Conservation (phyloP, 1,139 yeast genomes). For the Wickerhamiella pararugosa region DNA sequence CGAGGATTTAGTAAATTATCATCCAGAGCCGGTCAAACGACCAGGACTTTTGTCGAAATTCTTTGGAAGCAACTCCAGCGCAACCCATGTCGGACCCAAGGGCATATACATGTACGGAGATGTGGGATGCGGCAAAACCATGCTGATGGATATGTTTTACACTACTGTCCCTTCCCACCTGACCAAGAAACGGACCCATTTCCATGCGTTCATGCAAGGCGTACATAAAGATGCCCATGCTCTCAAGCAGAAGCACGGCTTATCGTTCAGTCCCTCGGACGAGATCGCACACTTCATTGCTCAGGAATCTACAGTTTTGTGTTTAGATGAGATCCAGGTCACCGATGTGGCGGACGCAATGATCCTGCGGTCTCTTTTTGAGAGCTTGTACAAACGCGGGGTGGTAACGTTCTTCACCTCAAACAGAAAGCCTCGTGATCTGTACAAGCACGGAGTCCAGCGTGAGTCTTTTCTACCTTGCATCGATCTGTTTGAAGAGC, state of each 20-base stretch:
- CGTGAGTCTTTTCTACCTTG: conserved; percentile 85
- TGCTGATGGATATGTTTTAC: conserved; percentile 93
- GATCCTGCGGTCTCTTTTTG: conserved; percentile 64
- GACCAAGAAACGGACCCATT: conserved; percentile 69
- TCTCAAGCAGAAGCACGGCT: conserved; percentile 43
- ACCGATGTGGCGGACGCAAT: conserved; percentile 98
- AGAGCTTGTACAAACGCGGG: conserved; percentile 54
- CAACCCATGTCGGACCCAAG: conserved; percentile 29
- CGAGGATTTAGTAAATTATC: conserved; percentile 17
- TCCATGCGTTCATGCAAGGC: conserved; percentile 94
- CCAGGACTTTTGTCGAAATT: conserved; percentile 1
- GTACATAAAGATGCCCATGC: conserved; percentile 79
- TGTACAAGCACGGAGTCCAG: conserved; percentile 87
- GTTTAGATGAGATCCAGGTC: conserved; percentile 87
- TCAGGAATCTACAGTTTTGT: conserved; percentile 54
- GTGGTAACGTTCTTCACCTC: conserved; percentile 84
- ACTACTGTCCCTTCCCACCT: conserved; percentile 63
- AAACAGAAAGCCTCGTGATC: conserved; percentile 86
- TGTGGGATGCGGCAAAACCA: conserved; percentile 96
- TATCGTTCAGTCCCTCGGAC: conserved; percentile 70
- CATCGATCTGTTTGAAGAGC: conserved; percentile 58
- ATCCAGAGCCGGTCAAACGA: conserved; percentile 3
- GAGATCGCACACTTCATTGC: conserved; percentile 75
- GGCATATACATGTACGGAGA: conserved; percentile 93
- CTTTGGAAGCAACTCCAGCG: background rate